Evolutionary conservation across 805 yeast species (phyloP), one percentile per base, ranked within the genome.

Genomic region (Ogataea corticis): DNA sequence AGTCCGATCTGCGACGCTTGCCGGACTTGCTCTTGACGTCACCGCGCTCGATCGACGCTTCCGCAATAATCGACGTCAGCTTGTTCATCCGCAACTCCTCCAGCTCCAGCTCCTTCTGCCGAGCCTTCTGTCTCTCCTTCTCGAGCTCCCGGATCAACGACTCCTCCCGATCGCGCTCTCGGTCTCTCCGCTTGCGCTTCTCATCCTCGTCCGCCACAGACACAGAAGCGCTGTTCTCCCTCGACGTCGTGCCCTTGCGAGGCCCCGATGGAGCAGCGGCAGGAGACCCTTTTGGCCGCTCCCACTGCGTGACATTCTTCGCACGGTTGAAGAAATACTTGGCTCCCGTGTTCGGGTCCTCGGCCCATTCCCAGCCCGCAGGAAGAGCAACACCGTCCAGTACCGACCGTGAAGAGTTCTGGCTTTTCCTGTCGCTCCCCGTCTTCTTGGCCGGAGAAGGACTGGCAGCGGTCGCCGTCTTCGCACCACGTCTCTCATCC

Each of bases 331-430:
- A 84, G 62, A 77, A 86, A 58, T 82, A 83, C 13, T 56, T 62
- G 12, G 63, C 63, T 12, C 76, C 74, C 5, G 78, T 57, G 25
- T 63, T 67, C 4, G 70, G 66, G 48, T 77, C 82, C 18, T 62
- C 62, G 0, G 85, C 81, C 53, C 75, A 70, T 41, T 76, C 80
- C 94, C 94, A 85, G 2, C 87, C 87, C 1, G 69, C 69, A 1
- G 89, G 87, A 21, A 82, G 69, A 1, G 65, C 59, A 2, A 56
- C 61, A 4, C 67, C 70, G 19, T 63, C 63, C n/a, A 44, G 29
- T 13, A 42, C 50, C 25, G 55, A 56, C n/a, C 41, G 39, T 9
- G 34, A 35, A 7, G 45, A 12, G n/a, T 36, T 38, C 29, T 21
- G 25, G 2, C 48, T 23, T 17, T 37, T 41, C 17, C 38, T 30